Conservation (phyloP, 768 basidiomycete genomes). For the Kwoniella sp. region DNA sequence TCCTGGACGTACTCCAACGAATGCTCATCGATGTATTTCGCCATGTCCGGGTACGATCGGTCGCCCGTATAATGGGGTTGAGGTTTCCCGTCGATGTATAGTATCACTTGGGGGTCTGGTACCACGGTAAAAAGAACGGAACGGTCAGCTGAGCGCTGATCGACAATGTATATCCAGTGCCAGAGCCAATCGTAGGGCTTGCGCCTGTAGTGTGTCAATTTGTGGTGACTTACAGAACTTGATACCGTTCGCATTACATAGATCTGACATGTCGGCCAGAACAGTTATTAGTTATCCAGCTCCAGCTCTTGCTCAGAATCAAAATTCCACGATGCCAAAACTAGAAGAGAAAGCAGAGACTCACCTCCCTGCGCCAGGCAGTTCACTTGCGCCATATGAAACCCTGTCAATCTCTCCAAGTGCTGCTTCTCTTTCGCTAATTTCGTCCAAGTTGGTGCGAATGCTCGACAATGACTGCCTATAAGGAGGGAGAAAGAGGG, state of each 20-base stretch:
- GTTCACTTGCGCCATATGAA: constrained; percentile 79
- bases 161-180: background rate
- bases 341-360: constrained; percentile 49
- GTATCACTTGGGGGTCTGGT: constrained; percentile 26
- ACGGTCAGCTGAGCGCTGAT: background rate
- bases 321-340: too few species aligned
- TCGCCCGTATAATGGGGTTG: constrained; percentile 64
- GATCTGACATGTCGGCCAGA: constrained; percentile 61
- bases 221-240: constrained; percentile 60
- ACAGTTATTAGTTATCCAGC: constrained; percentile 8
- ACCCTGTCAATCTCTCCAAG: constrained; percentile 59
- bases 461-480: constrained; percentile 70
- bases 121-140: too few species aligned
- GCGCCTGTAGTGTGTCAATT: background rate
- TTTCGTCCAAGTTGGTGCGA: constrained; percentile 79
- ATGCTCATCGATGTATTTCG: constrained; percentile 64
- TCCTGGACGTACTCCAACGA: constrained; percentile 37
- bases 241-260: constrained; percentile 73
- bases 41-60: constrained; percentile 64
- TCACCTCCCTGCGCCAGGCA: constrained; percentile 75
- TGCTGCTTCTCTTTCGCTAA: constrained; percentile 60
- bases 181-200: too few species aligned
- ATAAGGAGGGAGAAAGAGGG: background rate
- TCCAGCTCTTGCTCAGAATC: too few species aligned
- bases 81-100: constrained; percentile 64